Evolutionary conservation across 768 basidiomycete species (phyloP).

Genomic region (Lentinus tigrinus): DNA sequence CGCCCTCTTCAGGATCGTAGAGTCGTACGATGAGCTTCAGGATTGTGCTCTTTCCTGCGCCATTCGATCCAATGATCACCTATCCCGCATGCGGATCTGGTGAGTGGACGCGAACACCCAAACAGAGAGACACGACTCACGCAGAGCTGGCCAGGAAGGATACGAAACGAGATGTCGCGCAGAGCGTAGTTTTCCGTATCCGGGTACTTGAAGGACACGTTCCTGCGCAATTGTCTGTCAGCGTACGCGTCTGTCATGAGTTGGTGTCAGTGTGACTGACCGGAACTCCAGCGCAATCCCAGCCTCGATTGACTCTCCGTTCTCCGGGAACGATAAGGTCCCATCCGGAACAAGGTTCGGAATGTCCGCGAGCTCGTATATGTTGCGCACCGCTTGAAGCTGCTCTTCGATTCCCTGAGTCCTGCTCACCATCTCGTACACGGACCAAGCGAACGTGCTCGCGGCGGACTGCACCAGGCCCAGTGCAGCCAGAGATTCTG

Average conservation of each 20-base stretch:
- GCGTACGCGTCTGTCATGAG: conserved; percentile 26
- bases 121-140: conserved; percentile 30
- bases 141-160: conserved; percentile 61
- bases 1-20: conserved; percentile 68
- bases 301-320: neutral
- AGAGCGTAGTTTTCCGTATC: conserved; percentile 50
- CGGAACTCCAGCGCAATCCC: neutral
- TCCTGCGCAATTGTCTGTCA: conserved; percentile 27
- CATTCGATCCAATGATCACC: conserved; percentile 76
- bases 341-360: neutral
- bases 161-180: conserved; percentile 64
- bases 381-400: neutral
- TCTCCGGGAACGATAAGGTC: neutral
- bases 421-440: conserved; percentile 5
- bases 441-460: conserved; percentile 10
- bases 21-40: conserved; percentile 69
- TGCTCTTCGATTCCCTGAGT: conserved; percentile 35
- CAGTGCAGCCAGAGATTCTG: conserved; percentile 24
- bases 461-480: conserved; percentile 28
- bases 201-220: conserved; percentile 72
- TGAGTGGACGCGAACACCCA: neutral
- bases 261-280: conserved; percentile 47
- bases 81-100: conserved; percentile 25
- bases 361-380: neutral
- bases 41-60: conserved; percentile 75